Conservation (phyloP, 2,329 filamentous ascomycete genomes). For the Rhinocladiella similis region DNA sequence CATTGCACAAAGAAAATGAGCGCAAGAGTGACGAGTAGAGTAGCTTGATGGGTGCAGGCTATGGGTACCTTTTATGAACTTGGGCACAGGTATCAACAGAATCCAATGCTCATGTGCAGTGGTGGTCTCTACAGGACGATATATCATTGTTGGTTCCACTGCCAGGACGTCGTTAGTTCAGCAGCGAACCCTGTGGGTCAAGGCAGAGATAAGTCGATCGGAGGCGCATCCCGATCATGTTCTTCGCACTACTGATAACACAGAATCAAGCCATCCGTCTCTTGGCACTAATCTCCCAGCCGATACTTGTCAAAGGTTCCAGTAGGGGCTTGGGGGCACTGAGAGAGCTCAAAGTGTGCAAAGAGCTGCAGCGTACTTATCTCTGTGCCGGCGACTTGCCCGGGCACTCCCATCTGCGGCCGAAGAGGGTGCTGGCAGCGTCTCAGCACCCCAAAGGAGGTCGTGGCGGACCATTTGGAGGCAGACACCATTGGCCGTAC, state of each 20-base stretch:
- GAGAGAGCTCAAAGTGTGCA: too few relatives aligned
- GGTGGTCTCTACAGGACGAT: neutral
- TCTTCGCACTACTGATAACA: neutral
- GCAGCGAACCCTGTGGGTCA: neutral
- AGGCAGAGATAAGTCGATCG: constrained; percentile 1
- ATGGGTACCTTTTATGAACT: neutral
- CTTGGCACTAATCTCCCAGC: neutral
- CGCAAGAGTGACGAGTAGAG: neutral
- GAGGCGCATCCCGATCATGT: neutral
- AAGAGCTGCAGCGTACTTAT: neutral
- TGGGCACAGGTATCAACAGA: neutral
- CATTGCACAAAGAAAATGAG: neutral
- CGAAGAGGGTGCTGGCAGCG: neutral
- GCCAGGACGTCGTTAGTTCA: neutral
- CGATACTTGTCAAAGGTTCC: too few relatives aligned
- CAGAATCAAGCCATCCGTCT: neutral
- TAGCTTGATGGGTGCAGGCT: neutral
- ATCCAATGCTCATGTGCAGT: neutral
- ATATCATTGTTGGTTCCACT: neutral
- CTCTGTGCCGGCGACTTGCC: neutral
- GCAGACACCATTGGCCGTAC: neutral
- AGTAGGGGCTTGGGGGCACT: too few relatives aligned
- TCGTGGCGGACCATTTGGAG: neutral
- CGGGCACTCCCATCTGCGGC: neutral
- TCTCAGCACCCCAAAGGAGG: neutral